Conservation (phyloP, 768 basidiomycete genomes). For the Calocybe cyanea region DNA sequence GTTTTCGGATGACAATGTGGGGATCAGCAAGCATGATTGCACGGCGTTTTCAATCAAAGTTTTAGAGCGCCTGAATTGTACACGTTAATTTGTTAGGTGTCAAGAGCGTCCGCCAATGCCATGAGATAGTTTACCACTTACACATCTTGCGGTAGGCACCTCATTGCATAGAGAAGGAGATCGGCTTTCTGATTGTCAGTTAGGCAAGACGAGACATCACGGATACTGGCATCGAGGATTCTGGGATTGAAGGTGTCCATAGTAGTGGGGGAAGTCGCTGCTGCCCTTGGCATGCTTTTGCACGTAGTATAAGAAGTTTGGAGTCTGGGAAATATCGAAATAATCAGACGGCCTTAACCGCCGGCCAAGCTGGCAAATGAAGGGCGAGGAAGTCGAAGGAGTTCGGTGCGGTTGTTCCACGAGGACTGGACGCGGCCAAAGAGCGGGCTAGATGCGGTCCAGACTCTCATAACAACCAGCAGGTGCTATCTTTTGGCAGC, state of each 20-base stretch:
- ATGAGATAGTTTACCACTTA: conserved; percentile 24
- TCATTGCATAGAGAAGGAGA: conserved; percentile 76
- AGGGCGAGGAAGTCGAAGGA: conserved; percentile 3
- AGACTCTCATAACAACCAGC: too few relatives aligned
- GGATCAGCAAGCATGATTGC: conserved; percentile 62
- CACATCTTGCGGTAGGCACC: conserved; percentile 72
- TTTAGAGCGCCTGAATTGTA: conserved; percentile 42
- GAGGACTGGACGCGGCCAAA: conserved; percentile 3
- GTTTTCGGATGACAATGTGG: conserved; percentile 45
- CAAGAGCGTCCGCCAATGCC: not conserved
- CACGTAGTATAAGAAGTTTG: conserved; percentile 7
- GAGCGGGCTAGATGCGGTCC: conserved; percentile 11
- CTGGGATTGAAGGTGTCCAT: conserved; percentile 74
- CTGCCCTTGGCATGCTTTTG: not conserved
- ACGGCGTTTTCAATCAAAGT: conserved; percentile 71
- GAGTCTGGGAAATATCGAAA: not conserved
- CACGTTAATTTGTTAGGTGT: not conserved
- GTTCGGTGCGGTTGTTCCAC: not conserved
- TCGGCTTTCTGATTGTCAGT: conserved; percentile 66
- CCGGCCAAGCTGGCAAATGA: conserved; percentile 2
- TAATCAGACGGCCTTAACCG: conserved; percentile 5
- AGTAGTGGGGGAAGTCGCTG: not conserved
- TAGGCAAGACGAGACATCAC: conserved; percentile 56
- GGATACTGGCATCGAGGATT: conserved; percentile 73
- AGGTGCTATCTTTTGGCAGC: too few relatives aligned